Evolutionary conservation across 139 green algal species (phyloP).

Genomic region (Asterochloris erici): DNA sequence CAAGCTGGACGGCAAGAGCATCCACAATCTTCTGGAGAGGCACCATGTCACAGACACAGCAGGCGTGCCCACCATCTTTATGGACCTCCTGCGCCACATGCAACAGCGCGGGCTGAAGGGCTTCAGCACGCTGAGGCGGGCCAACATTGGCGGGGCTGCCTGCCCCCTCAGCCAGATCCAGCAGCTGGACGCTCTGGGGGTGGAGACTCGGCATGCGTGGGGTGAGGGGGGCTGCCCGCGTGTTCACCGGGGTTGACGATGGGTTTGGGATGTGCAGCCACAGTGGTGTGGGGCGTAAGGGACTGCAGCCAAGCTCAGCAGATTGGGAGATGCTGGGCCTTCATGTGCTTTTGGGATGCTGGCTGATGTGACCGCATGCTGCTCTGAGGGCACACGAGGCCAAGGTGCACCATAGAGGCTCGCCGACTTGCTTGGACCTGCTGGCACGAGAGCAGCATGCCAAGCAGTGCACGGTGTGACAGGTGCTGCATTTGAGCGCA

Average conservation of each 20-base stretch:
- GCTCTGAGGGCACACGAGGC: no score
- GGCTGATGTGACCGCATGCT: no score
- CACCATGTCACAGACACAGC: constrained; percentile 44
- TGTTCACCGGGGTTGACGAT: neutral
- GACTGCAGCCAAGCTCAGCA: no score
- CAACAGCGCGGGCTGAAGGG: constrained; percentile 22
- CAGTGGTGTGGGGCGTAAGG: no score
- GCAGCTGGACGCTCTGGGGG: constrained; percentile 26
- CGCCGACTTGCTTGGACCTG: no score
- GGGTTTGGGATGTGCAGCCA: no score
- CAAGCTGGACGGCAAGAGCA: constrained; percentile 55
- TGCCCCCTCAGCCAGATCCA: constrained; percentile 51
- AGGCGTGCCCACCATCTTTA: constrained; percentile 75
- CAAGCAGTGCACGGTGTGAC: no score
- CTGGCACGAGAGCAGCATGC: no score
- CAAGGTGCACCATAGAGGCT: no score
- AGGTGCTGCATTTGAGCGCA: no score
- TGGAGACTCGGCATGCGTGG: constrained; percentile 14
- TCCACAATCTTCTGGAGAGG: constrained; percentile 57
- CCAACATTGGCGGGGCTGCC: constrained; percentile 64
- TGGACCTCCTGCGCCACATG: constrained; percentile 56
- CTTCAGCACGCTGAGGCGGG: constrained; percentile 40
- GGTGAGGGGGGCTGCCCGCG: neutral
- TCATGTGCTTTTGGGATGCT: no score
- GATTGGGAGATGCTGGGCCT: no score